Percentiles rank a stretch among this genome's conserved stretches.
phyloP scores from a whole-genome alignment of 345 rosid genomes.

The Melaleuca alternifolia region DNA sequence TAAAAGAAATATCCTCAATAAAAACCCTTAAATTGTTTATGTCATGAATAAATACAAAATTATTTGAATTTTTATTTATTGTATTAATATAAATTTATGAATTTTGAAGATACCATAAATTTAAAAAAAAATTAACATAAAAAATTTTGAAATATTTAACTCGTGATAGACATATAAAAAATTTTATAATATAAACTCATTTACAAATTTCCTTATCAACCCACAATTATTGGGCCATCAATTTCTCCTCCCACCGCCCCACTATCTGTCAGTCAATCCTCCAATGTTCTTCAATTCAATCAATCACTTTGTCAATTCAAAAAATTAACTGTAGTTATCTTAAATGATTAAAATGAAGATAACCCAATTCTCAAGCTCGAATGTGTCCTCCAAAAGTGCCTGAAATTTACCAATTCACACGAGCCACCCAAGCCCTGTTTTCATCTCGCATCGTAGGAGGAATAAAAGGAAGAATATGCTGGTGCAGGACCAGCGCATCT shows the following conservation, averaged over 20 bases:
- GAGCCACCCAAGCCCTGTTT: not conserved
- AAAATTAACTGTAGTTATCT: not conserved
- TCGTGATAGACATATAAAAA: too few relatives aligned
- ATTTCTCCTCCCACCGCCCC: not conserved
- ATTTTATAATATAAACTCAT: too few relatives aligned
- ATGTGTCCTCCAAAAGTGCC: not conserved
- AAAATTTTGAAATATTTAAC: too few relatives aligned
- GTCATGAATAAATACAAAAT: too few relatives aligned
- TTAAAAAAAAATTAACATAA: too few relatives aligned
- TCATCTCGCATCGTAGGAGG: not conserved
- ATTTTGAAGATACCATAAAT: too few relatives aligned
- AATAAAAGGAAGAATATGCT: not conserved
- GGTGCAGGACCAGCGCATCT: not conserved
- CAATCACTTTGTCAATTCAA: not conserved
- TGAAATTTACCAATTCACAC: not conserved
- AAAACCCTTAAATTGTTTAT: too few relatives aligned
- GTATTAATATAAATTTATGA: too few relatives aligned
- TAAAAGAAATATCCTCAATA: too few relatives aligned
- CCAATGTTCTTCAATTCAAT: not conserved
- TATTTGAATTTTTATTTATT: too few relatives aligned
- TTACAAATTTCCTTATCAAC: not conserved
- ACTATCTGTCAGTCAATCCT: not conserved
- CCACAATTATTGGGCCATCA: not conserved
- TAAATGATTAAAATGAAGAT: not conserved
- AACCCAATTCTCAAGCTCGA: not conserved